These are phyloP conservation scores for Zygoascus sp. DNA, from an alignment of 1,139 yeast genomes.

Conservation along the genomic window DNA sequence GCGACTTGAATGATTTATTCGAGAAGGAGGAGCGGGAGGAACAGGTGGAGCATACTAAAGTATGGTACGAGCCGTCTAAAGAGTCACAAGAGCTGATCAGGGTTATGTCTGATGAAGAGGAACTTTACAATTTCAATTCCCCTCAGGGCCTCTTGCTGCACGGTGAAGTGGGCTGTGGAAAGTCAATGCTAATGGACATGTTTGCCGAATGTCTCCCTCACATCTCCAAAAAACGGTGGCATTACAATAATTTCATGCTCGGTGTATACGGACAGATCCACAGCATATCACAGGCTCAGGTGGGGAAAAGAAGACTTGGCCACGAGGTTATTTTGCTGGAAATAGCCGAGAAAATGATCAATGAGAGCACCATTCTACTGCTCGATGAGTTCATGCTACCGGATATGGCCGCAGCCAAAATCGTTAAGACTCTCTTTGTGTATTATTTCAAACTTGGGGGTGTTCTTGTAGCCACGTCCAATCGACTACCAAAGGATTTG, in stretches of 20 bases:
- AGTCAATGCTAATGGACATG: slow-evolving; percentile 68
- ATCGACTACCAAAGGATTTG: slow-evolving; percentile 61
- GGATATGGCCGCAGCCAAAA: slow-evolving; percentile 67
- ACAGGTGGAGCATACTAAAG: slow-evolving; percentile 16
- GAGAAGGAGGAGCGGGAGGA: slow-evolving; percentile 19
- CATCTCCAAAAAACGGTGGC: slow-evolving; percentile 64
- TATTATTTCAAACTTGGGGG: slow-evolving; percentile 72
- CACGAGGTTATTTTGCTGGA: slow-evolving; percentile 60
- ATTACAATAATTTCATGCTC: slow-evolving; percentile 62
- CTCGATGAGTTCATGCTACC: slow-evolving; percentile 74
- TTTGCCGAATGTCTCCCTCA: slow-evolving; percentile 65
- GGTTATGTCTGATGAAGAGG: slow-evolving; percentile 61
- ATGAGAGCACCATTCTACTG: slow-evolving; percentile 54
- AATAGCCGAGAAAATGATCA: slow-evolving; percentile 61
- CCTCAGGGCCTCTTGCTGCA: slow-evolving; percentile 64
- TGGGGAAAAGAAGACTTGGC: slow-evolving; percentile 43
- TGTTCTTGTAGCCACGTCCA: slow-evolving; percentile 67
- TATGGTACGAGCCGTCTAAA: slow-evolving; percentile 26
- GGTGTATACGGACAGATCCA: slow-evolving; percentile 66
- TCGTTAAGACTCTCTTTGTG: slow-evolving; percentile 58
- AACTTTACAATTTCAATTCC: slow-evolving; percentile 48
- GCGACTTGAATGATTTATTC: slow-evolving; percentile 25
- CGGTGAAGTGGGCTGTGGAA: slow-evolving; percentile 77
- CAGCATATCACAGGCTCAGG: slow-evolving; percentile 36
- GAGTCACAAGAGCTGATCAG: slow-evolving; percentile 39